A percentile compares a stretch with the other conserved stretches of the same genome.
Evolutionary conservation across 1,284 basidiomycete genomes (phyloP).

Genomic region (Anthracocystis setariae): DNA sequence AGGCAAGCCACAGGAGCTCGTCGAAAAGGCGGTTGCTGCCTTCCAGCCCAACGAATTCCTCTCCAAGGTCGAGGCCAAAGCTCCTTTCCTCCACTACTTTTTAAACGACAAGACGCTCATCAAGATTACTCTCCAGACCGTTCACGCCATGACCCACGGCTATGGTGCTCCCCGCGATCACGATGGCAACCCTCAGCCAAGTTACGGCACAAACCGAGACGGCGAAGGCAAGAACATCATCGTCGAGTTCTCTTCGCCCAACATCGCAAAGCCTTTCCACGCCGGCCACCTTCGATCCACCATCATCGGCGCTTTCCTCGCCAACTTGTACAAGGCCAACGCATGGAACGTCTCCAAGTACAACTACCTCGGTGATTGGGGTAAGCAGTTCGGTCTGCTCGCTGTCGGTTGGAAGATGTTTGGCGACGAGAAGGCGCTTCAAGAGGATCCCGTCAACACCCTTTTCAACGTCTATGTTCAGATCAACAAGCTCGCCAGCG

Average conservation of each 20-base stretch:
- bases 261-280: conserved; percentile 99
- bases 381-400: conserved; percentile 75
- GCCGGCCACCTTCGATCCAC: conserved; percentile 96
- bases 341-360: conserved; percentile 91
- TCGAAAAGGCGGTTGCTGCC: conserved; percentile 77
- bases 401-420: conserved; percentile 92
- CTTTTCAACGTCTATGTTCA: conserved; percentile 94
- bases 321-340: conserved; percentile 89
- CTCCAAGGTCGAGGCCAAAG: conserved; percentile 49
- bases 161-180: conserved; percentile 51
- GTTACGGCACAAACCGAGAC: conserved; percentile 64
- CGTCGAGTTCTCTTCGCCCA: conserved; percentile 92
- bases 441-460: conserved; percentile 92
- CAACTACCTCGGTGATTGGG: conserved; percentile 80
- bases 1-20: conserved; percentile 83
- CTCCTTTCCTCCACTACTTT: conserved; percentile 62
- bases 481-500: conserved; percentile 82
- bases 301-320: conserved; percentile 94
- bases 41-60: conserved; percentile 63
- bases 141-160: conserved; percentile 78
- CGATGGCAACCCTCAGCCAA: conserved; percentile 54
- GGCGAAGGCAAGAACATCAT: conserved; percentile 63
- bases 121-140: conserved; percentile 81
- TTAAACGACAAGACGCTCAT: conserved; percentile 73
- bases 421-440: conserved; percentile 83